phyloP scores from a whole-genome alignment of 1,139 yeast species.

The Tardiomyces blankii region DNA sequence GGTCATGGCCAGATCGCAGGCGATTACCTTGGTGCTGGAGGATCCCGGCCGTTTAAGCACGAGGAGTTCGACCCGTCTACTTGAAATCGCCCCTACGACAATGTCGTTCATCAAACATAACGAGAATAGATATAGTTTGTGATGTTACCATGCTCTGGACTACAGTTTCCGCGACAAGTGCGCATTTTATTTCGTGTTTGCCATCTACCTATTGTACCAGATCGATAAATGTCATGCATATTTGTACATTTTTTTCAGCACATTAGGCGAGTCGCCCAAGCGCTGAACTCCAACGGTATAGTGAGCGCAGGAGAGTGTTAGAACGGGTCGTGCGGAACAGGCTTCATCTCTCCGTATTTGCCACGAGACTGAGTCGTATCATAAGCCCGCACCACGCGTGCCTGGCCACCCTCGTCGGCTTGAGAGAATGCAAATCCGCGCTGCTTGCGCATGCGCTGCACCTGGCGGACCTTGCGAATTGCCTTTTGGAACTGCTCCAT shows the following conservation, averaged over 20 bases:
- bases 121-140: too few species aligned
- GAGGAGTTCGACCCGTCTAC: constrained; percentile 7
- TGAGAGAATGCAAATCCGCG: constrained; percentile 98
- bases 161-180: too few species aligned
- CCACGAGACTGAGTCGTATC: constrained; percentile 58
- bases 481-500: constrained; percentile 97
- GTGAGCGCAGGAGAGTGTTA: neutral
- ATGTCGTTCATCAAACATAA: too few species aligned
- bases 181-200: too few species aligned
- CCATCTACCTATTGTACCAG: too few species aligned
- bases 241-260: too few species aligned
- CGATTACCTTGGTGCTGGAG: constrained; percentile 91
- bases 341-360: neutral
- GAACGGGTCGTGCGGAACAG: neutral
- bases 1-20: constrained; percentile 90
- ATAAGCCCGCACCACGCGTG: constrained; percentile 80
- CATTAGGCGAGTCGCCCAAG: too few species aligned
- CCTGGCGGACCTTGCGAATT: constrained; percentile 93
- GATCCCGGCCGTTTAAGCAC: constrained; percentile 68
- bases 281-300: too few species aligned
- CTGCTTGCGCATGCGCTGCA: constrained; percentile 94
- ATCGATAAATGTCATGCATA: too few species aligned
- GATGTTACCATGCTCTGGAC: too few species aligned
- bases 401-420: constrained; percentile 88
- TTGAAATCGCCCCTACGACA: too few species aligned